Base-by-base conservation (phyloP, 2,329 filamentous ascomycete genomes). In the Ophiostoma quercus region DNA sequence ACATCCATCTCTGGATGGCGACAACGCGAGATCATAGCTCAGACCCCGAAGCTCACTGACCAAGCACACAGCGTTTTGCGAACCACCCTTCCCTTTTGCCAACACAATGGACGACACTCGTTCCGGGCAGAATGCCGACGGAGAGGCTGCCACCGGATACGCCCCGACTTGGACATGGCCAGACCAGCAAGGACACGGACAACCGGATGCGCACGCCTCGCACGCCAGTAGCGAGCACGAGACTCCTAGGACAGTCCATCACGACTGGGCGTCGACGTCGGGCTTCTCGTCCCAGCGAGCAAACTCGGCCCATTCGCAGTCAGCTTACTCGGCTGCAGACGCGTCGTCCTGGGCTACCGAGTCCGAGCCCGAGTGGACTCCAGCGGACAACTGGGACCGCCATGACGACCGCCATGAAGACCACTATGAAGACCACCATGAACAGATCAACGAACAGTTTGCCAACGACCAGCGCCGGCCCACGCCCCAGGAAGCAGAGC, bases 161-260 rank as follows among this genome's bases (percentile, higher is more conserved):
- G 32, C 4, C 6, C 63, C 72, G 7, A 47, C 68, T 67, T 71
- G 72, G 72, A 63, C 68, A n/a, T 71, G 71, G 68, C 22, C 43
- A 39, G 22, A 65, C 47, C 4, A 51, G 43, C 54, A n/a, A 32
- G 7, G 60, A n/a, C 6, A 32, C 54, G 25, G 63, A 37, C 51
- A 62, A 22, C 25, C 62, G 60, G 32, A 32, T n/a, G 62, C 34
- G 34, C 62, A 37, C 2, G 34, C 32, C 19, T 39, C 34, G 62
- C 32, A 65, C 62, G 67, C 70, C 67, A 67, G 67, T 37, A 67
- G 65, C 67, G 65, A 69, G 29, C 37, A 32, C 34, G 47, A 22
- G 32, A 39, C 54, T 25, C 19, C 4, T 19, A 39, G 37, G 37
- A 25, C 25, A 12, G 63, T n/a, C 25, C 54, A 67, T 6, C 65